phyloP scores from a whole-genome alignment of 495 filamentous ascomycete genomes.

The Penicillium pulvis region DNA sequence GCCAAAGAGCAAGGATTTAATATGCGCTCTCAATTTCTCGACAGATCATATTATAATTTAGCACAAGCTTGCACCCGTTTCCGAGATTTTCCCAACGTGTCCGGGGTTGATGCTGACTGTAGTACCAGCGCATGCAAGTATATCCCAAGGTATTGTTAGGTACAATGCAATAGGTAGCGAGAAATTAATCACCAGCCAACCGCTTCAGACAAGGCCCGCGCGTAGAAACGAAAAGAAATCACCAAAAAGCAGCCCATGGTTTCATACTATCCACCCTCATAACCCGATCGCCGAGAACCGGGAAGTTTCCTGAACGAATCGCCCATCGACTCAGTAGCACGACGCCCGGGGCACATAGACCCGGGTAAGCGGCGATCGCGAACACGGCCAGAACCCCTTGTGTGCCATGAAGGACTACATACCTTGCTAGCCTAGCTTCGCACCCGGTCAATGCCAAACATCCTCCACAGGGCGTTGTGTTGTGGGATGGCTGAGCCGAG shows the following conservation, averaged over 20 bases:
- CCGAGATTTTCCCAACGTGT: background rate
- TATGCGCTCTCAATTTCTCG: background rate
- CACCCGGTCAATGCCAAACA: background rate
- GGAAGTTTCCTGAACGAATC: constrained; percentile 20
- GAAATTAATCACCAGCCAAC: background rate
- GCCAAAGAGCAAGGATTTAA: background rate
- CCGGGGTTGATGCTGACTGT: background rate
- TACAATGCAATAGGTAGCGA: background rate
- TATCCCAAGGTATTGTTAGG: background rate
- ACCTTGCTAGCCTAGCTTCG: background rate
- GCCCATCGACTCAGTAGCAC: constrained; percentile 18
- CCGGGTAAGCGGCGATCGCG: constrained; percentile 16
- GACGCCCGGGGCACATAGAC: constrained; percentile 14
- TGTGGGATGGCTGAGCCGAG: background rate
- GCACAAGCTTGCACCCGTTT: background rate
- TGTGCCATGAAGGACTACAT: background rate
- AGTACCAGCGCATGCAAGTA: background rate
- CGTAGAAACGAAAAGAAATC: background rate
- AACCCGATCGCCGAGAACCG: constrained; percentile 26
- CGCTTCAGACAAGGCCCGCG: background rate
- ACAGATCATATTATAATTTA: background rate
- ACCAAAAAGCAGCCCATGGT: constrained; percentile 1
- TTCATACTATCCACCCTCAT: background rate
- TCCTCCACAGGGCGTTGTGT: background rate
- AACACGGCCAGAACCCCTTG: constrained; percentile 22